These are phyloP conservation scores for Pseudogymnoascus sp. DNA, from an alignment of 2,329 filamentous ascomycete species.

Conservation along the genomic window DNA sequence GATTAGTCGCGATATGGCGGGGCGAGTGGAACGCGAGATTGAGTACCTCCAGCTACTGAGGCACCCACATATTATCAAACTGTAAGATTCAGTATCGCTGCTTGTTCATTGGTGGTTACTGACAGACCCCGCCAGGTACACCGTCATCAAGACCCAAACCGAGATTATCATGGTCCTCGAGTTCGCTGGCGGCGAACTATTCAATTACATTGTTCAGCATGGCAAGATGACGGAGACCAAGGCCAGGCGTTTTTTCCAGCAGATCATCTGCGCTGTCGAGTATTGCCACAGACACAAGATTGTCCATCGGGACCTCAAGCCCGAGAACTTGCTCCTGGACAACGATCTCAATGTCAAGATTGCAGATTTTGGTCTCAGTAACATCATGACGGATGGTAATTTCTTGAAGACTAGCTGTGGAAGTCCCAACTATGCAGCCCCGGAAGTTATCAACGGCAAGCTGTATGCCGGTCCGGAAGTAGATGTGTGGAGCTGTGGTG, in stretches of 20 bases:
- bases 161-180: slow-evolving; percentile 99
- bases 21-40: slow-evolving; percentile 93
- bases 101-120: not conserved
- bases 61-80: slow-evolving; percentile 97
- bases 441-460: slow-evolving; percentile 96
- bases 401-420: slow-evolving; percentile 98
- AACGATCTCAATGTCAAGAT: slow-evolving; percentile 98
- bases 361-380: slow-evolving; percentile 95
- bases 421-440: slow-evolving; percentile 95
- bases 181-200: slow-evolving; percentile 91
- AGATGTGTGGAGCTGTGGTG: slow-evolving; percentile 95
- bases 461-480: slow-evolving; percentile 95
- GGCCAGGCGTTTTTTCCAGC: slow-evolving; percentile 96
- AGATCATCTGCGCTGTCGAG: slow-evolving; percentile 97
- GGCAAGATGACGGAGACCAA: slow-evolving; percentile 85
- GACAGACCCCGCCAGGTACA: slow-evolving; percentile 52
- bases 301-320: slow-evolving; percentile 93
- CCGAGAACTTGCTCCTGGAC: slow-evolving; percentile 91
- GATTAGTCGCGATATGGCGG: slow-evolving; percentile 95
- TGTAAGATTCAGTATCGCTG: slow-evolving; percentile 47
- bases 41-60: slow-evolving; percentile 92
- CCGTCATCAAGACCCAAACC: slow-evolving; percentile 85
- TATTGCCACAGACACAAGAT: slow-evolving; percentile 99
- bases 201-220: slow-evolving; percentile 95
- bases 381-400: slow-evolving; percentile 99